Base-by-base conservation (phyloP, 2,329 filamentous ascomycete species). In the Rhynchosporium secalis region DNA sequence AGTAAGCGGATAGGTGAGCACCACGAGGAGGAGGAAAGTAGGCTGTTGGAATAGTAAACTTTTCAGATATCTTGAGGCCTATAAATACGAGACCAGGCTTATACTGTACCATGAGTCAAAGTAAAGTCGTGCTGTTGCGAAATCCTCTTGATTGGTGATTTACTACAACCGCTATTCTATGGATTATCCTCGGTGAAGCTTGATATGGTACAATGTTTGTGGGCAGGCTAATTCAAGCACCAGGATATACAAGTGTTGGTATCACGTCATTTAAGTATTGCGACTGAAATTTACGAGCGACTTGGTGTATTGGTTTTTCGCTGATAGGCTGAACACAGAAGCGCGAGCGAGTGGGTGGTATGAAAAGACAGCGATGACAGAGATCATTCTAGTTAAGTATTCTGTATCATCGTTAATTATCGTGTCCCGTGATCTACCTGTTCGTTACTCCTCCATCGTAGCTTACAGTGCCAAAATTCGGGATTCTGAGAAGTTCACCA, bases 1-100 rank as follows among this genome's bases (percentile, higher is more conserved):
- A 78, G 78, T 36, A 62, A 41, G 26, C 61, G 65, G 54, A 31
- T 54, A 20, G 41, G 54, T 7, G 59, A 66, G 36, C 26, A 45
- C 4, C 26, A 45, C 8, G 41, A 46, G 31, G 54, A 46, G 15
- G 54, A 56, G 20, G 41, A 36, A 8, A 43, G 40, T 3, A 13
- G 38, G 3, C 54, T 56, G 9, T 5, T 56, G 7, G 54, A 45
- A 56, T 56, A 33, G 29, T 10, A 7, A 20, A 26, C 7, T 3
- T 7, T 10, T 10, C 3, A 1, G 10, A 46, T 3, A n/a, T 15
- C 10, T 20, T 20, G 20, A 20, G 20, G 20, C 20, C 20, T 20
- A 20, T 20, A 20, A 20, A 20, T 20, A 20, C 20, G 20, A 20
- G 20, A 20, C 20, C 20, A 20, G 20, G 20, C 20, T 20, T 20